Percentiles rank a stretch among this genome's conserved stretches.
Conservation (phyloP, 306 rosid genomes). For the Boehmeria nivea region DNA sequence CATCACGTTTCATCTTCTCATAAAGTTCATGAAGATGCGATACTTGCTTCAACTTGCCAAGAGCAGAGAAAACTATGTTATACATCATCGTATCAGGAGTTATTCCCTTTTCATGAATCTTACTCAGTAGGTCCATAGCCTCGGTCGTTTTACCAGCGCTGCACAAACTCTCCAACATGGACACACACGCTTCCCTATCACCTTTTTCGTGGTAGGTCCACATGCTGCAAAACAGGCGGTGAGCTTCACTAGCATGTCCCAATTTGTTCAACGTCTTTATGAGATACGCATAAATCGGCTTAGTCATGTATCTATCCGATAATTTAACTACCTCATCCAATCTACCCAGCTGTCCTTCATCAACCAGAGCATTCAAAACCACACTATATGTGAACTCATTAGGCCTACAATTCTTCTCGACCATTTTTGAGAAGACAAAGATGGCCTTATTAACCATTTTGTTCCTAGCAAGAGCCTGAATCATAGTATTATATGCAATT, state of each 20-base stretch:
- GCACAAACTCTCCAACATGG: constrained; percentile 88
- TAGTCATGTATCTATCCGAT: constrained; percentile 57
- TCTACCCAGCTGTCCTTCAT: constrained; percentile 70
- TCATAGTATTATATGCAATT: constrained; percentile 71
- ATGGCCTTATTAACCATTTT: constrained; percentile 68
- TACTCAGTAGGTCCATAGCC: constrained; percentile 70
- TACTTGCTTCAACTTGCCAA: constrained; percentile 68
- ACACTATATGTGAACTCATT: constrained; percentile 78
- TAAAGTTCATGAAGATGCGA: constrained; percentile 60
- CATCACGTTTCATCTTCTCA: constrained; percentile 74
- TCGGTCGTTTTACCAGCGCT: constrained; percentile 62
- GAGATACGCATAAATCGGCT: constrained; percentile 60
- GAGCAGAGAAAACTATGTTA: constrained; percentile 66
- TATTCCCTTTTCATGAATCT: constrained; percentile 77
- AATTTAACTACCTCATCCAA: constrained; percentile 54
- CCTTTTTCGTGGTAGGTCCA: constrained; percentile 75
- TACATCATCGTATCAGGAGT: constrained; percentile 69
- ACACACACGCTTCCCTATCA: constrained; percentile 63
- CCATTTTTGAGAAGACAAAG: constrained; percentile 66
- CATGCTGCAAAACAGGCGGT: constrained; percentile 85
- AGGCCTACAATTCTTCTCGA: constrained; percentile 65
- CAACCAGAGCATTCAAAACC: constrained; percentile 60
- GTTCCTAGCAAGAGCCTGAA: constrained; percentile 76
- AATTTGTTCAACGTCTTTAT: constrained; percentile 68
- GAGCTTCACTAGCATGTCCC: constrained; percentile 86